phyloP scores from a whole-genome alignment of 805 yeast species.

The Monosporozyma aquatica region DNA sequence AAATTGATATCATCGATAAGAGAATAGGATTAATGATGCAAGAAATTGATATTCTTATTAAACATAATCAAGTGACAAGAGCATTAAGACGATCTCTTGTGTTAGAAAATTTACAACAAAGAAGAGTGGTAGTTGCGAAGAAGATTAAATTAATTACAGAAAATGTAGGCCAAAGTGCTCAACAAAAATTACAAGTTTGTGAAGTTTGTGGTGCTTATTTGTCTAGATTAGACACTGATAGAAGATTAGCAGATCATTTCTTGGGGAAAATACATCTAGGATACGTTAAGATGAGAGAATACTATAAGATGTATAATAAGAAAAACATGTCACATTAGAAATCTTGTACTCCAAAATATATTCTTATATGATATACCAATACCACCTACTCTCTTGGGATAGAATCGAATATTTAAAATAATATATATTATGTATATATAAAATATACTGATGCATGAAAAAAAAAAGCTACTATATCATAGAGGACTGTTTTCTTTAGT shows the following conservation, averaged over 20 bases:
- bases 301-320: constrained; percentile 28
- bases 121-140: constrained; percentile 45
- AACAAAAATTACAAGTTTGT: constrained; percentile 86
- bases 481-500: background rate
- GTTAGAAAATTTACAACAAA: constrained; percentile 37
- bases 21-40: constrained; percentile 57
- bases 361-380: too few relatives aligned
- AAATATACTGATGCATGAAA: too few relatives aligned
- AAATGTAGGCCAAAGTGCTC: constrained; percentile 73
- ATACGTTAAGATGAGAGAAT: constrained; percentile 64
- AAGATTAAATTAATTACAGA: constrained; percentile 55
- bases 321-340: too few relatives aligned
- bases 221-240: constrained; percentile 76
- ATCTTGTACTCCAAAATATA: too few relatives aligned
- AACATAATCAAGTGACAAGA: constrained; percentile 41
- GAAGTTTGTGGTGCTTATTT: constrained; percentile 83
- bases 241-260: constrained; percentile 83
- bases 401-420: background rate
- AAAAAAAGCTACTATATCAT: too few relatives aligned
- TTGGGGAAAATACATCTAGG: constrained; percentile 81
- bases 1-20: constrained; percentile 52
- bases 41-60: constrained; percentile 49
- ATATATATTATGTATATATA: background rate
- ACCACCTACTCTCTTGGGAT: too few relatives aligned
- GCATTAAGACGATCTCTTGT: constrained; percentile 42